Base-by-base conservation (phyloP, 2,329 filamentous ascomycete genomes). In the Pyricularia pennisetigena region DNA sequence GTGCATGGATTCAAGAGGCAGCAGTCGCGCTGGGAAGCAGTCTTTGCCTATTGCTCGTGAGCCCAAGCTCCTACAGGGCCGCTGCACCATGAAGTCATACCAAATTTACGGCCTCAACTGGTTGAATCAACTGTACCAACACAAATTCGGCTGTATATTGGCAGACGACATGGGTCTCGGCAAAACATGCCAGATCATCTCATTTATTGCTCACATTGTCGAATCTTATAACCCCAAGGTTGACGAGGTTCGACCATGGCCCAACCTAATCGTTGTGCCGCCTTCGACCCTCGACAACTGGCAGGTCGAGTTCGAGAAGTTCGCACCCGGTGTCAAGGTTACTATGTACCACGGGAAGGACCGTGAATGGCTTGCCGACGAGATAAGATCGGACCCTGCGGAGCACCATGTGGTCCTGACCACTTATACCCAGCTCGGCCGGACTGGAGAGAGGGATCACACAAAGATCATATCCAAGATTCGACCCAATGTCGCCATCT, bases 111-210 rank as follows among this genome's bases (percentile, higher is more conserved):
- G 95, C 4, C 85, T 99, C 67, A 98, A 98, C 75, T 99, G 95
- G 95, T 85, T 99, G 74, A 88, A 89, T 68, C 80, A 98, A 64
- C 84, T 99, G 16, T 97, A 93, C 79, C 84, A 89, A 67, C 88
- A 91, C 69, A 84, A 88, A 30, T 85, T 96, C 67, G 94, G 92
- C 64, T 94, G 93, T 71, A 98, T 99, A 68, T 82, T 99, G 23
- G 95, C 95, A 1, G 95, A 99, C 76, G 95, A 99, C 76, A 99
- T 99, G 95, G 95, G 92, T 67, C 82, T 94, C 59, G 95, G 95
- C 64, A 99, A 99, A 82, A 99, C 95, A 0, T 97, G 93, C 73
- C 94, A 99, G 75, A 93, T 98, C 70, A 97, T 99, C 72, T 89
- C 93, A 0, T 93, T 99, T 74, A 84, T 99, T 64, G 91, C 93